Conservation (phyloP, 352 stramenopile species). For the Globisporangium uncinulatum region DNA sequence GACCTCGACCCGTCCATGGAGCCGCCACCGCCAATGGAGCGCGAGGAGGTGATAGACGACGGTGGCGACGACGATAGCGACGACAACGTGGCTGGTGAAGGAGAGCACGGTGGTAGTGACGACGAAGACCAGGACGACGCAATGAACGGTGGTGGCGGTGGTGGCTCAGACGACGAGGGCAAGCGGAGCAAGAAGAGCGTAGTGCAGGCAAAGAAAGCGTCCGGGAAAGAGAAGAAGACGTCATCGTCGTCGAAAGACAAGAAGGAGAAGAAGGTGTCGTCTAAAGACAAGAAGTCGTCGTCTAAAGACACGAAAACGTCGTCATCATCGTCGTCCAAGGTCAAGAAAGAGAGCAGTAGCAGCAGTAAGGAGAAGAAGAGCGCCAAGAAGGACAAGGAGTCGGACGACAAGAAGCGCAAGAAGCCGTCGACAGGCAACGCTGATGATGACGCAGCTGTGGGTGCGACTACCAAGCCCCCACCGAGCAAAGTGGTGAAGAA, state of each 20-base stretch:
- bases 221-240: slow-evolving; percentile 28
- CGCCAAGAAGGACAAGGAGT: slow-evolving; percentile 13
- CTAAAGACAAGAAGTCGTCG: slow-evolving; percentile 17
- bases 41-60: slow-evolving; percentile 20
- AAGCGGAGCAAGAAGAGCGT: slow-evolving; percentile 22
- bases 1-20: slow-evolving; percentile 73
- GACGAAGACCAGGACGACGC: slow-evolving; percentile 13
- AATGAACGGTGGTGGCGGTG: slow-evolving; percentile 15
- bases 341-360: slow-evolving; percentile 21
- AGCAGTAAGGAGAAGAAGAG: slow-evolving; percentile 24
- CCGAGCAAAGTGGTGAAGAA: slow-evolving; percentile 44
- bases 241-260: slow-evolving; percentile 24
- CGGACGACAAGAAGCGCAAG: slow-evolving; percentile 26
- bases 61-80: slow-evolving; percentile 23
- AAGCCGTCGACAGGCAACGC: slow-evolving; percentile 6
- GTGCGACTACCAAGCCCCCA: slow-evolving; percentile 3
- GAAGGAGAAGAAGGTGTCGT: slow-evolving; percentile 14
- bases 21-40: slow-evolving; percentile 37
- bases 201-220: slow-evolving; percentile 21
- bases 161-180: slow-evolving; percentile 13
- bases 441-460: neutral
- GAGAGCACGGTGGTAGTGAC: slow-evolving; percentile 9
- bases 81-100: slow-evolving; percentile 10
- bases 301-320: slow-evolving; percentile 15
- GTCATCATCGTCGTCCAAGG: slow-evolving; percentile 4